Base-by-base conservation (phyloP, 225 moss, liverwort and hornwort species). In the Sphagnum contortum region DNA sequence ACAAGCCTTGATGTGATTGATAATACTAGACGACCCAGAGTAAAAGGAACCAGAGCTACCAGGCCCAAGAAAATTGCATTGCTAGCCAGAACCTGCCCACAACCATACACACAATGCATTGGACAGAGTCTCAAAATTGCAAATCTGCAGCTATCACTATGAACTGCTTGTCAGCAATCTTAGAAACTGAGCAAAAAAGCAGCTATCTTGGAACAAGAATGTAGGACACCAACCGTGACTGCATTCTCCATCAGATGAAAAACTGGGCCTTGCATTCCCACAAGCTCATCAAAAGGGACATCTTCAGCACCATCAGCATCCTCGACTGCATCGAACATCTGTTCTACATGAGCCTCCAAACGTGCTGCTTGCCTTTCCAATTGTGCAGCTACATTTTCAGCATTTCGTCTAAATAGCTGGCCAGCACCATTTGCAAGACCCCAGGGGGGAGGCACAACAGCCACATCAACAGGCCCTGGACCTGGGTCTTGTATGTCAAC, bases 211-310 rank as follows among this genome's bases (percentile, higher is more conserved):
- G 29, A 29, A 29, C 29, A 29, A 29, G 0, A 47, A 29, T 53
- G 48, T 46, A 48, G 48, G 57, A 45, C 4, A 82, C 81, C 75
- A n/a, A 86, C 84, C 68, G 74, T 89, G 12, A 87, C 69, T 55
- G 81, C 87, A 62, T 87, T 87, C 70, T 84, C 75, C 62, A 78
- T 63, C 57, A 89, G 61, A 57, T 87, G 80, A 52, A 86, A 78
- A 29, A 84, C 72, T 49, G 89, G 81, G 60, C 83, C 87, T 73
- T 87, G 81, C 84, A 87, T 89, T 53, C 89, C 89, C 6, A 89
- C 78, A 6, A 87, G 79, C 61, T 84, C 77, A 67, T 84, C 76
- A 72, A 89, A 89, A n/a, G 84, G 80, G 57, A 84, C 81, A 75
- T 86, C 87, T 63, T 89, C 83, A 5, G 69, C 87, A 48, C 75